Evolutionary conservation across 805 yeast species (phyloP).

Genomic region (Lachancea fermentati): DNA sequence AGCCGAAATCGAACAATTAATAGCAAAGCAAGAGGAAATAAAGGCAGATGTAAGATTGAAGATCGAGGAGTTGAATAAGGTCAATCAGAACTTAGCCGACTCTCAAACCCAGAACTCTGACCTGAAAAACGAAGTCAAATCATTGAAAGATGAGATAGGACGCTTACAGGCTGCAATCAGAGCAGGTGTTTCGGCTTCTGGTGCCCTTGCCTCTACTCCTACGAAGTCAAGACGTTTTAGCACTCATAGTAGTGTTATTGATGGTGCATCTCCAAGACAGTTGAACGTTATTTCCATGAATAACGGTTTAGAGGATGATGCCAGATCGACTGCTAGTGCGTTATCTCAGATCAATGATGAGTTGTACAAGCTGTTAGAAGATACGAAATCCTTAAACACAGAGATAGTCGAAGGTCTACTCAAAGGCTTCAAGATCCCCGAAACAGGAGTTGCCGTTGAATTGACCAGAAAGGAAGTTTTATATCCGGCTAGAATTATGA

Average conservation of each 20-base stretch:
- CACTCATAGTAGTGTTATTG: slow-evolving; percentile 11
- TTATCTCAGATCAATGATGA: slow-evolving; percentile 72
- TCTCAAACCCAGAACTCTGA: slow-evolving; percentile 62
- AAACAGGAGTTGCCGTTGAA: slow-evolving; percentile 77
- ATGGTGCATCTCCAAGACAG: slow-evolving; percentile 19
- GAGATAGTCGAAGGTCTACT: slow-evolving; percentile 85
- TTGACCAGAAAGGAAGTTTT: slow-evolving; percentile 83
- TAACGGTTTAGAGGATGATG: slow-evolving; percentile 34
- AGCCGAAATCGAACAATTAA: slow-evolving; percentile 52
- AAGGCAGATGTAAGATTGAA: slow-evolving; percentile 58
- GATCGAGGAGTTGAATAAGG: slow-evolving; percentile 53
- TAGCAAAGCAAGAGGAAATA: slow-evolving; percentile 54
- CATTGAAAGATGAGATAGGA: slow-evolving; percentile 44
- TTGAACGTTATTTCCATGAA: slow-evolving; percentile 18
- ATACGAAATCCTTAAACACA: slow-evolving; percentile 64
- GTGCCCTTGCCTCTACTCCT: slow-evolving; percentile 32
- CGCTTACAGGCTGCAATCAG: slow-evolving; percentile 35
- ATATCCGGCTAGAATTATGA: slow-evolving; percentile 93
- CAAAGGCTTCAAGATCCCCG: slow-evolving; percentile 79
- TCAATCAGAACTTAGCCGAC: slow-evolving; percentile 52
- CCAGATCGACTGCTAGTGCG: slow-evolving; percentile 38
- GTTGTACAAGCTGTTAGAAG: slow-evolving; percentile 62
- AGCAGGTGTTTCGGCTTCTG: slow-evolving; percentile 23
- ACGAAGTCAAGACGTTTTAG: slow-evolving; percentile 33
- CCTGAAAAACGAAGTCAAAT: slow-evolving; percentile 51